Evolutionary conservation across 257 asterid genomes (phyloP), one percentile per base, ranked within the genome.

Genomic region (Primulina huaijiensis): DNA sequence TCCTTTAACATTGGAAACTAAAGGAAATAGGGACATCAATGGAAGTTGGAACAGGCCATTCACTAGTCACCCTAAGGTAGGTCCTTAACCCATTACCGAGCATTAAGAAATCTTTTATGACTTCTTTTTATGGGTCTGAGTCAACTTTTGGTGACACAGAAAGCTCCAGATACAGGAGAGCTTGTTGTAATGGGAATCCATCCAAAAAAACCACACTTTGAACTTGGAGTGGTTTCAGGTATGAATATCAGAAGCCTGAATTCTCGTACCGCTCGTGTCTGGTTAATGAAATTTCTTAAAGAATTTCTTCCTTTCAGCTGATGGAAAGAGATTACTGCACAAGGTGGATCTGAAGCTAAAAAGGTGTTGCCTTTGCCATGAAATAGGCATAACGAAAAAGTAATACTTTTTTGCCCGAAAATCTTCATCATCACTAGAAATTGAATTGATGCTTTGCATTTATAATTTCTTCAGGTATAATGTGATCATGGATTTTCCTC

Each of bases 31-130:
- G 91, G 82, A 84, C 40, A 64, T 83, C 14, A 61, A 75, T 46
- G 82, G 84, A 64, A 56, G 76, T 38, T 90, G 96, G 95, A 69
- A 69, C 35, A 79, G 96, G 79, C 89, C 92, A 6, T 90, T 86
- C 69, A 84, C 89, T 37, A 80, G 89, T 76, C 96, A 90, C 69
- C 95, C 95, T 27, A 86, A 86, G 92, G 96, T 88, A 71, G 3
- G 23, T 34, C 52, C 59, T 55, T 10, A 19, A 5, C 52, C 11
- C 0, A 0, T 35, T 25, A 60, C 9, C 43, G 16, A 60, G 52
- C 6, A 74, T 50, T 35, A 7, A 17, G 35, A 10, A 40, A 2
- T 33, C 25, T 23, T 65, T 23, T 40, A 9, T 1, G 1, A 21
- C 3, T 31, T 63, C 2, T 12, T 75, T 59, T 35, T 19, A 21